Evolutionary conservation across 352 stramenopile species (phyloP).

Genomic region (Phytophthora europaea): DNA sequence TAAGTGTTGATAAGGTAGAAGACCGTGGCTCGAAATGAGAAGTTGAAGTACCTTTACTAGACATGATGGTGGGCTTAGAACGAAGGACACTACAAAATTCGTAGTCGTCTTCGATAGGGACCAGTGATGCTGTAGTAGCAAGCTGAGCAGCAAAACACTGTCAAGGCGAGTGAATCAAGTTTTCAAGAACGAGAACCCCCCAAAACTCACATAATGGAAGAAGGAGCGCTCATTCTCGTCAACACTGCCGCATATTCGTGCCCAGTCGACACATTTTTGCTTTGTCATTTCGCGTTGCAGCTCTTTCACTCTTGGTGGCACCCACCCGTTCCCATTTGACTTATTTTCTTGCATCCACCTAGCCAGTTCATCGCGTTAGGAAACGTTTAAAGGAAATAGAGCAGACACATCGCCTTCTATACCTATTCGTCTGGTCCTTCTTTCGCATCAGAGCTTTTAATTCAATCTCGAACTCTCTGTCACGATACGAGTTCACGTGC

Average conservation of each 20-base stretch:
- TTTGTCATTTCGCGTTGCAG: slow-evolving; percentile 35
- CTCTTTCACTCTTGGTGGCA: slow-evolving; percentile 58
- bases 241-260: slow-evolving; percentile 36
- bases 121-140: slow-evolving; percentile 19
- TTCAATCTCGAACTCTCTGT: slow-evolving; percentile 34
- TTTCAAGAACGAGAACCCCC: not conserved
- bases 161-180: not conserved
- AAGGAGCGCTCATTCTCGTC: slow-evolving; percentile 57
- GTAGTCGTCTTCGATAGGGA: slow-evolving; percentile 29
- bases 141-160: slow-evolving; percentile 18
- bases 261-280: slow-evolving; percentile 43
- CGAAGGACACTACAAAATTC: slow-evolving; percentile 43
- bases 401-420: not conserved
- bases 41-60: slow-evolving; percentile 35
- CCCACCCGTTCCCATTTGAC: slow-evolving; percentile 34
- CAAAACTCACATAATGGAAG: slow-evolving; percentile 68
- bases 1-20: not conserved
- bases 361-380: slow-evolving; percentile 9
- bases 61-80: slow-evolving; percentile 30
- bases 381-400: not conserved
- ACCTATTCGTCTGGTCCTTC: slow-evolving; percentile 43
- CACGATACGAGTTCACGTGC: slow-evolving; percentile 41
- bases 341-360: slow-evolving; percentile 17
- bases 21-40: no score
- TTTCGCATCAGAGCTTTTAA: slow-evolving; percentile 46